phyloP scores from a whole-genome alignment of 2,329 filamentous ascomycete species.

The Massarina eburnea region DNA sequence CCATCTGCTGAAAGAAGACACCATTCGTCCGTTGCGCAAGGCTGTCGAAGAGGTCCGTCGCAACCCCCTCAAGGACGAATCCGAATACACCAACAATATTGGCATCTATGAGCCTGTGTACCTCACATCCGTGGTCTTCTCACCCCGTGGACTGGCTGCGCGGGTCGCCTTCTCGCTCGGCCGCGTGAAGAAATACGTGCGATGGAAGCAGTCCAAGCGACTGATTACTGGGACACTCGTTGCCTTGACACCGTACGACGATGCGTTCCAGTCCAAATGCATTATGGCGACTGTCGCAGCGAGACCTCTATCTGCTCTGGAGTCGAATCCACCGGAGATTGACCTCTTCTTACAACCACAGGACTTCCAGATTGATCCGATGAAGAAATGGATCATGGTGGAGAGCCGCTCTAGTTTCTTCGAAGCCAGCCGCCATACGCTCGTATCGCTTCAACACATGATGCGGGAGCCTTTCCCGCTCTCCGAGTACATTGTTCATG shows the following conservation, averaged over 20 bases:
- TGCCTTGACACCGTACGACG: conserved; percentile 55
- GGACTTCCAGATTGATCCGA: conserved; percentile 69
- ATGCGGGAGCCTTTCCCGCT: conserved; percentile 62
- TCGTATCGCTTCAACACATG: conserved; percentile 71
- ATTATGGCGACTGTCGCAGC: conserved; percentile 73
- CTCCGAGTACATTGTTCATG: conserved; percentile 61
- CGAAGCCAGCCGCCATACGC: conserved; percentile 72
- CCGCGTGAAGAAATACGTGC: conserved; percentile 65
- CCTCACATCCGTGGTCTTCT: conserved; percentile 66
- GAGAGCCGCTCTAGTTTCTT: conserved; percentile 75
- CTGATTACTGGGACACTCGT: conserved; percentile 58
- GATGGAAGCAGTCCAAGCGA: conserved; percentile 66
- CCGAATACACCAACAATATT: conserved; percentile 40
- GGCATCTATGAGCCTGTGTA: conserved; percentile 47
- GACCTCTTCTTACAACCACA: conserved; percentile 70
- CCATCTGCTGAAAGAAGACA: conserved; percentile 73
- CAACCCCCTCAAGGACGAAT: conserved; percentile 60
- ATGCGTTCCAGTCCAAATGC: conserved; percentile 67
- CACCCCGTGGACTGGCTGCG: conserved; percentile 63
- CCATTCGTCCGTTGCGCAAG: conserved; percentile 67
- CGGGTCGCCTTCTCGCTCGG: conserved; percentile 71
- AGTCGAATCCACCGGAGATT: conserved; percentile 68
- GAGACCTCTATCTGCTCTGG: conserved; percentile 63
- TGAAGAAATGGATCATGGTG: conserved; percentile 73
- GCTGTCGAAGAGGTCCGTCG: conserved; percentile 61